Evolutionary conservation across 441 rosid species (phyloP).

Genomic region (Arabidopsis hybrid): DNA sequence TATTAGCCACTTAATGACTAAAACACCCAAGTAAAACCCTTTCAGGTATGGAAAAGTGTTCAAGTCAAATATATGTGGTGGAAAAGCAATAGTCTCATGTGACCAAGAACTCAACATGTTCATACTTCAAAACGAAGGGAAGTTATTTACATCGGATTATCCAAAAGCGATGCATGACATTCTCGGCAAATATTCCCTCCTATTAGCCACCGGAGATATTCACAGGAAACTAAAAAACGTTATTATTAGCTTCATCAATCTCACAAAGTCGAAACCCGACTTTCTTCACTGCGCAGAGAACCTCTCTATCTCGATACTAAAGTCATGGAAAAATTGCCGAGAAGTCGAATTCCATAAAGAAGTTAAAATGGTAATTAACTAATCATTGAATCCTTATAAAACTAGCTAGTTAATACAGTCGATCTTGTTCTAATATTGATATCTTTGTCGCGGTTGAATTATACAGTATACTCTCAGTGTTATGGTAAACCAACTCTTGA

Average conservation of each 20-base stretch:
- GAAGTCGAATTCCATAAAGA: conserved; percentile 64
- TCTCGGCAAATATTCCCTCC: conserved; percentile 68
- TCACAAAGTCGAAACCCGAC: conserved; percentile 54
- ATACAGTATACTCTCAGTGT: conserved; percentile 67
- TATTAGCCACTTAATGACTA: too few relatives aligned
- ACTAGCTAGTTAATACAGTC: background rate
- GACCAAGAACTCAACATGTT: conserved; percentile 78
- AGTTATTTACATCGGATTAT: conserved; percentile 67
- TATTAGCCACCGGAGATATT: conserved; percentile 63
- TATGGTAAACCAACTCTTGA: conserved; percentile 73
- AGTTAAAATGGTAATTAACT: conserved; percentile 55
- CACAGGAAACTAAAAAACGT: conserved; percentile 74
- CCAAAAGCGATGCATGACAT: conserved; percentile 82
- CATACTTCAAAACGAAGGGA: conserved; percentile 86
- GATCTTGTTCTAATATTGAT: background rate
- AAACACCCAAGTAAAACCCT: too few relatives aligned
- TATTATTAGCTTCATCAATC: conserved; percentile 56
- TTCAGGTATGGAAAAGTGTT: conserved; percentile 80
- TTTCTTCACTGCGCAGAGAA: conserved; percentile 59
- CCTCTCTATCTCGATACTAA: conserved; percentile 59
- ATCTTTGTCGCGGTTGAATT: conserved; percentile 10
- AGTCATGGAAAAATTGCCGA: conserved; percentile 61
- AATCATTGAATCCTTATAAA: background rate
- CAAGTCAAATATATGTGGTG: conserved; percentile 82
- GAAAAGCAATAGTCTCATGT: conserved; percentile 84